phyloP scores from a whole-genome alignment of 2,329 filamentous ascomycete species.

The Neopestalotiopsis rosae region DNA sequence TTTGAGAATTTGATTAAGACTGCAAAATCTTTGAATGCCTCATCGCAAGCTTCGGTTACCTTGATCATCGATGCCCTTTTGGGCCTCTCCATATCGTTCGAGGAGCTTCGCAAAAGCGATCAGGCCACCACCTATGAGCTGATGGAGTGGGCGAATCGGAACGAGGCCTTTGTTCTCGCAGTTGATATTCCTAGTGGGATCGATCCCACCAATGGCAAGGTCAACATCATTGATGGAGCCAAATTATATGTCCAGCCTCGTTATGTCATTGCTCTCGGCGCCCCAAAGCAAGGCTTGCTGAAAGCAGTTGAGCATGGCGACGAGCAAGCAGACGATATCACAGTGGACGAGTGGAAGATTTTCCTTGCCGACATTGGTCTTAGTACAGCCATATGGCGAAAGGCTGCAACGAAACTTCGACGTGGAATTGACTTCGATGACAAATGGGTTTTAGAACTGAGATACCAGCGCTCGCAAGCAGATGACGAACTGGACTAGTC shows the following conservation, averaged over 20 bases:
- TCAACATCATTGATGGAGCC: conserved; percentile 72
- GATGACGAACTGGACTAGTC: conserved; percentile 17
- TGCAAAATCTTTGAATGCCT: conserved; percentile 36
- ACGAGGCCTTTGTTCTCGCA: conserved; percentile 80
- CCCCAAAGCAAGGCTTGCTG: conserved; percentile 83
- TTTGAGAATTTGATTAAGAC: conserved; percentile 63
- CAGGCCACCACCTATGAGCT: conserved; percentile 86
- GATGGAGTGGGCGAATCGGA: conserved; percentile 92
- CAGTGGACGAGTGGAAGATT: conserved; percentile 73
- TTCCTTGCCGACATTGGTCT: conserved; percentile 89
- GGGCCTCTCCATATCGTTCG: conserved; percentile 85
- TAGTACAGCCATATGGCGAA: conserved; percentile 81
- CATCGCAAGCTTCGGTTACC: conserved; percentile 33
- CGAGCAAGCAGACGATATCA: conserved; percentile 49
- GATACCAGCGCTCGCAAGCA: conserved; percentile 42
- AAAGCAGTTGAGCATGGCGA: conserved; percentile 73
- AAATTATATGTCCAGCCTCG: conserved; percentile 81
- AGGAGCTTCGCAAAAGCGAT: conserved; percentile 82
- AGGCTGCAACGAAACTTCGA: conserved; percentile 79
- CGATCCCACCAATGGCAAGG: conserved; percentile 76
- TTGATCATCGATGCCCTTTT: conserved; percentile 79
- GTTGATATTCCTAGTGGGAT: conserved; percentile 93
- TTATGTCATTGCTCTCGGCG: conserved; percentile 84
- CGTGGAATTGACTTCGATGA: conserved; percentile 88
- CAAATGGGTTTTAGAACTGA: conserved; percentile 81